Base-by-base conservation (phyloP, 2,329 filamentous ascomycete species). In the Aspergillus sp. region DNA sequence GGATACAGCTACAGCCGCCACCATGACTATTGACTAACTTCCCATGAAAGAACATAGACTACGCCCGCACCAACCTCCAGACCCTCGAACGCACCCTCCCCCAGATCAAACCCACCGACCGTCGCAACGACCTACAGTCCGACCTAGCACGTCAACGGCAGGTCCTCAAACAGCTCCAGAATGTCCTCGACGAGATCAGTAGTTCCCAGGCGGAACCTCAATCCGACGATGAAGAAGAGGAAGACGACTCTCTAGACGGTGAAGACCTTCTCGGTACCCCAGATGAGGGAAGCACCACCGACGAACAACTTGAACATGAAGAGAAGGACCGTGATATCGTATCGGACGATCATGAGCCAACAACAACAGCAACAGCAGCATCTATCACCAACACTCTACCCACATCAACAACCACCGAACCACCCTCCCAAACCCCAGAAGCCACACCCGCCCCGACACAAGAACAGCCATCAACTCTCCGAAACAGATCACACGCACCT, bases 61-160 rank as follows among this genome's bases (percentile, higher is more conserved):
- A 80, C 58, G 78, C 78, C 28, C 77, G 78, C 51, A 74, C 72
- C 38, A 68, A 77, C 43, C 74, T 81, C 23, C 69, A 76, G 39
- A 70, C 76, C 43, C 67, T 81, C 30, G 79, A 81, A 63, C 74
- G 74, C 30, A 73, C 68, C 19, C 72, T 79, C 21, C 73, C 77
- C 15, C 65, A 71, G 38, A 70, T 80, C 23, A 79, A 79, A 63
- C 71, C 74, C 0, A 70, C 72, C 38, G 72, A 77, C 17, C 70
- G 71, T 15, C 75, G 76, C 36, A 72, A 79, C 56, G 74, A 76
- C 53, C 70, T 75, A 25, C 73, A 78, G 51, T 72, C 73, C 3
- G 76, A 80, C 61, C 69, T 81, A 12, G 69, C 70, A 3, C 73
- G 74, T 39, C 76, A 80, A 60, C 70, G 73, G 23, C 70, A 73